Percentiles rank a stretch among this genome's conserved stretches.
Conservation (phyloP, 129 eudicot genomes). For the Artemisia tridentata region DNA sequence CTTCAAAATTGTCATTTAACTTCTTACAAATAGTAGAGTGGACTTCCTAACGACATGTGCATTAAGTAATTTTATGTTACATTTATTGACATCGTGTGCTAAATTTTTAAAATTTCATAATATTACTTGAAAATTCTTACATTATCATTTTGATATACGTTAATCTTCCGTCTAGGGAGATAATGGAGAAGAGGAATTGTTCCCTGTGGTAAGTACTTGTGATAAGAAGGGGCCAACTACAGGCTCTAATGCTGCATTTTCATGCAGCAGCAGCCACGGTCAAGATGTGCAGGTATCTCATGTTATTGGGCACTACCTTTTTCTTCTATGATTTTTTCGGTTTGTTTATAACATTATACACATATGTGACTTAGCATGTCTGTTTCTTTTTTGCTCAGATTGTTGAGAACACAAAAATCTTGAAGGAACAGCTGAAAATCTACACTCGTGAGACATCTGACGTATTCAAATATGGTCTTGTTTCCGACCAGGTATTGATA, state of each 20-base stretch:
- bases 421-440: conserved; percentile 42
- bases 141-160: background rate
- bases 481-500: conserved; percentile 36
- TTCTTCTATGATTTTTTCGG: background rate
- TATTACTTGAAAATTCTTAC: background rate
- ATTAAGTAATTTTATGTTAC: background rate
- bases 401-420: conserved; percentile 36
- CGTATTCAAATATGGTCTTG: conserved; percentile 33
- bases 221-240: conserved; percentile 2
- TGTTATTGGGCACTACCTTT: background rate
- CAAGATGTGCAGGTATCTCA: conserved; percentile 8
- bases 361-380: background rate
- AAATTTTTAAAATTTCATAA: too few species aligned
- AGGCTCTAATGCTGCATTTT: background rate
- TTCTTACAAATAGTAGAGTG: too few species aligned
- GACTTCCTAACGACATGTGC: too few species aligned
- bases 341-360: background rate
- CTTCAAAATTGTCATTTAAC: background rate
- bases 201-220: background rate
- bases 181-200: conserved; percentile 28
- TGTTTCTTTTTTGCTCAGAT: conserved; percentile 26
- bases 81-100: too few species aligned
- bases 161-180: conserved; percentile 21
- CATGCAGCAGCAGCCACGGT: background rate
- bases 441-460: conserved; percentile 28